Conservation (phyloP, 2,329 filamentous ascomycete species). For the Davidsoniella virescens region DNA sequence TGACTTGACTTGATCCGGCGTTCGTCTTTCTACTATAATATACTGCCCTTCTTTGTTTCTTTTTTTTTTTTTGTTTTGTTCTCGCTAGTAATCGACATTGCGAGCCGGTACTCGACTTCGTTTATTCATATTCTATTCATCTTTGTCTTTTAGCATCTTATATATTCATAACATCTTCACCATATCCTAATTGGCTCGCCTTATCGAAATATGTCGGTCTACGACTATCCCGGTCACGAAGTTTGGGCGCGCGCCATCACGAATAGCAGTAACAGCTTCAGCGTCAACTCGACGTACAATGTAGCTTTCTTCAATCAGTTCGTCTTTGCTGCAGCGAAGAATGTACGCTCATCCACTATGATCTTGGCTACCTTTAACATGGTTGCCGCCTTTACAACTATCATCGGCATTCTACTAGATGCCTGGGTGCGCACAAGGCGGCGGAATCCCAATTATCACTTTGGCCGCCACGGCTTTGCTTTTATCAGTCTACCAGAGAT, state of each 20-base stretch:
- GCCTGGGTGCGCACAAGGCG: constrained; percentile 31
- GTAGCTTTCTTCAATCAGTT: constrained; percentile 32
- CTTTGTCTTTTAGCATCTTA: background rate
- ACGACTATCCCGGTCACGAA: background rate
- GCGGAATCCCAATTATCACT: constrained; percentile 24
- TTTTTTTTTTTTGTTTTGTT: background rate
- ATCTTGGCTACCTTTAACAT: constrained; percentile 46
- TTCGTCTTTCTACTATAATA: background rate
- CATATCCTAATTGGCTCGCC: background rate
- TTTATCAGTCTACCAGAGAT: constrained; percentile 32
- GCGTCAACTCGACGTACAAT: constrained; percentile 26
- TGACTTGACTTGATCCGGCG: constrained; percentile 1
- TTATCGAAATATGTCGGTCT: constrained; percentile 3
- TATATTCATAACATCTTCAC: no score
- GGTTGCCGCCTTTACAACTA: constrained; percentile 38
- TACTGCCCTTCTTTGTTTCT: background rate
- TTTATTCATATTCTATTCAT: background rate
- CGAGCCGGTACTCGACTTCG: constrained; percentile 3
- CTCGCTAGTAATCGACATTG: background rate
- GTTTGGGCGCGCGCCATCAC: constrained; percentile 7
- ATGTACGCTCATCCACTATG: constrained; percentile 43
- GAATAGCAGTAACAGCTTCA: constrained; percentile 13
- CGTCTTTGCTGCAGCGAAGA: constrained; percentile 36
- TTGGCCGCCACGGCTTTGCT: constrained; percentile 20
- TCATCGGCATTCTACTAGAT: constrained; percentile 39